These are phyloP conservation scores for Centrapalus pauciflorus DNA, from an alignment of 129 eudicot species.

Conservation along the genomic window DNA sequence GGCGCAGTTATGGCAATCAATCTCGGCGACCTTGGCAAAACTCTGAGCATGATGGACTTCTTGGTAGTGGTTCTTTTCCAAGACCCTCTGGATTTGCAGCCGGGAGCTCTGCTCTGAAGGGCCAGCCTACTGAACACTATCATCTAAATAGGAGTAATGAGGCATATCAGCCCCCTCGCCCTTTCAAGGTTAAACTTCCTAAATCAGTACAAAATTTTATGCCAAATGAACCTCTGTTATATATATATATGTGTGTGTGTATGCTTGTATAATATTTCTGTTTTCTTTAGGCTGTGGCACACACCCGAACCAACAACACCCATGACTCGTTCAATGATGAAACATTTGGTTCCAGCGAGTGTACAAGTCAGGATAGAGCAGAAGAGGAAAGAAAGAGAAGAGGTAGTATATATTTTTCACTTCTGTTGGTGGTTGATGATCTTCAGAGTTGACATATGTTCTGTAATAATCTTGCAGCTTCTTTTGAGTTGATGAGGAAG, in stretches of 20 bases:
- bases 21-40: slow-evolving; percentile 74
- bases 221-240: not conserved
- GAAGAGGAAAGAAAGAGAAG: slow-evolving; percentile 93
- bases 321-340: slow-evolving; percentile 83
- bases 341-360: slow-evolving; percentile 86
- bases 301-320: slow-evolving; percentile 57
- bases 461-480: slow-evolving; percentile 38
- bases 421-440: slow-evolving; percentile 13
- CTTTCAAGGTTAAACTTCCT: slow-evolving; percentile 59
- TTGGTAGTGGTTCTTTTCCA: slow-evolving; percentile 98
- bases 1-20: slow-evolving; percentile 52
- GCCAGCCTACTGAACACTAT: slow-evolving; percentile 46
- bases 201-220: not conserved
- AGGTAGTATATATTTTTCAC: slow-evolving; percentile 40
- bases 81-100: slow-evolving; percentile 76
- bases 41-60: slow-evolving; percentile 97
- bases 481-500: slow-evolving; percentile 94
- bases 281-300: slow-evolving; percentile 67
- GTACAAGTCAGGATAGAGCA: slow-evolving; percentile 78
- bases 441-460: slow-evolving; percentile 8
- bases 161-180: slow-evolving; percentile 99
- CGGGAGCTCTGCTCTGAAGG: slow-evolving; percentile 65
- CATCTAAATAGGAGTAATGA: slow-evolving; percentile 73
- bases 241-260: not conserved
- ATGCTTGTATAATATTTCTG: not conserved